These are phyloP conservation scores for Cryptococcus floricola DNA, from an alignment of 1,284 basidiomycete species.

Conservation along the genomic window DNA sequence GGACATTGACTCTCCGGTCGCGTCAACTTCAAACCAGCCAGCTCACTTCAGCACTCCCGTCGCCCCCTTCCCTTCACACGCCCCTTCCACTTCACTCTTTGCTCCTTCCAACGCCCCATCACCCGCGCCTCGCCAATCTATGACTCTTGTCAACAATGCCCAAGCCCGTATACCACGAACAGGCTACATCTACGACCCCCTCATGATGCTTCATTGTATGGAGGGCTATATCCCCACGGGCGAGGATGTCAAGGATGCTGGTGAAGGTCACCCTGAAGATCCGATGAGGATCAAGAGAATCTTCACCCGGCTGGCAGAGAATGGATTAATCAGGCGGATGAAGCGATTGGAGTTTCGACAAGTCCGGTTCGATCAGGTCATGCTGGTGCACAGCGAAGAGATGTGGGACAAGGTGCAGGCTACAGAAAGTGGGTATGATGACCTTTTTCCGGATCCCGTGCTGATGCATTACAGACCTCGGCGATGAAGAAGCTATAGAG, in stretches of 20 bases:
- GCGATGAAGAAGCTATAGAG: slow-evolving; percentile 65
- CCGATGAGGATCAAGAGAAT: slow-evolving; percentile 83
- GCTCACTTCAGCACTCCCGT: neutral
- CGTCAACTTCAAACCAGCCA: neutral
- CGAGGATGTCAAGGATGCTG: slow-evolving; percentile 49
- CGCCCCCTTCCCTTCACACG: neutral
- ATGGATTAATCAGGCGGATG: slow-evolving; percentile 69
- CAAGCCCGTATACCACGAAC: slow-evolving; percentile 38
- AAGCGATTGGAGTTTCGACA: slow-evolving; percentile 69
- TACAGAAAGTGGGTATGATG: slow-evolving; percentile 42
- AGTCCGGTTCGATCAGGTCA: slow-evolving; percentile 70
- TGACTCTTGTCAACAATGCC: neutral
- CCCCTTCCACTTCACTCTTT: neutral
- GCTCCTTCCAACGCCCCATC: neutral
- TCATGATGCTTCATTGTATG: slow-evolving; percentile 77
- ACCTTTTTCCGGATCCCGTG: neutral
- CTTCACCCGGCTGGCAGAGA: slow-evolving; percentile 61
- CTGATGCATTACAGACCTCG: slow-evolving; percentile 58
- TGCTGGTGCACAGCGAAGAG: slow-evolving; percentile 82
- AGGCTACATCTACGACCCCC: slow-evolving; percentile 80
- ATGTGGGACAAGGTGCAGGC: slow-evolving; percentile 86
- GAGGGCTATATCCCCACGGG: slow-evolving; percentile 49
- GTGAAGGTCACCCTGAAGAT: slow-evolving; percentile 71
- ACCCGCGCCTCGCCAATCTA: neutral
- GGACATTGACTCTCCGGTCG: slow-evolving; percentile 18